A percentile compares a stretch with the other conserved stretches of the same genome.
These are phyloP conservation scores for Tolypocladium sp. DNA, from an alignment of 2,329 filamentous ascomycete species.

Conservation along the genomic window DNA sequence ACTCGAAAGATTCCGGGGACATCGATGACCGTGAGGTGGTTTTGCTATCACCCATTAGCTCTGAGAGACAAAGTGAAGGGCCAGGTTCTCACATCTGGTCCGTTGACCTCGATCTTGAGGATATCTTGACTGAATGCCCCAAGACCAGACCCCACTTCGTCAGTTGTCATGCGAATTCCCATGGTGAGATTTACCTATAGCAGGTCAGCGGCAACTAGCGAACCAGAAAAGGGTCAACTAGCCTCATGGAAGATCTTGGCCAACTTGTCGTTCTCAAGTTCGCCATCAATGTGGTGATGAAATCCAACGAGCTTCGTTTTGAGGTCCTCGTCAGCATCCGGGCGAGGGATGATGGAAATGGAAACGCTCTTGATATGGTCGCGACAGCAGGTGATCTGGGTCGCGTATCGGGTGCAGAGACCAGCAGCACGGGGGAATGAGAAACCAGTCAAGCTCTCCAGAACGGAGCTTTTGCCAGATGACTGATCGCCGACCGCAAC, in stretches of 20 bases:
- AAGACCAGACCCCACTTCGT: constrained; percentile 7
- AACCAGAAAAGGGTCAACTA: background rate
- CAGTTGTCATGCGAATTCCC: constrained; percentile 25
- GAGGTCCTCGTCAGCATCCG: constrained; percentile 5
- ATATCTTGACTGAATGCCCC: constrained; percentile 35
- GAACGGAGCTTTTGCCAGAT: constrained; percentile 76
- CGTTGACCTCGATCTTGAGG: constrained; percentile 29
- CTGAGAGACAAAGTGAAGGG: background rate
- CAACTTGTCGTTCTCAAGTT: constrained; percentile 19
- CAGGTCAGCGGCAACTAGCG: background rate
- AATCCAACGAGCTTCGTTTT: constrained; percentile 14
- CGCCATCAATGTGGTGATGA: constrained; percentile 9
- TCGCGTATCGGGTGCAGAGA: constrained; percentile 40
- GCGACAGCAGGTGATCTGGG: constrained; percentile 15
- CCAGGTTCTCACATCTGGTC: constrained; percentile 22
- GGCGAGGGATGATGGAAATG: constrained; percentile 28
- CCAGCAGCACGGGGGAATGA: constrained; percentile 33
- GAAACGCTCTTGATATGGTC: constrained; percentile 24
- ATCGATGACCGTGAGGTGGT: constrained; percentile 43
- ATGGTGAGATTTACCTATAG: constrained; percentile 31
- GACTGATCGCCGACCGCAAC: constrained; percentile 80
- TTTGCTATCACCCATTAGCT: constrained; percentile 8
- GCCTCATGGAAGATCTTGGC: constrained; percentile 30
- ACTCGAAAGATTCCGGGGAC: constrained; percentile 43
- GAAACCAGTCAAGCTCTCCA: constrained; percentile 54